Percentiles rank a stretch among this genome's conserved stretches.
phyloP scores from a whole-genome alignment of 768 basidiomycete species.

The Pleurotus djamor region DNA sequence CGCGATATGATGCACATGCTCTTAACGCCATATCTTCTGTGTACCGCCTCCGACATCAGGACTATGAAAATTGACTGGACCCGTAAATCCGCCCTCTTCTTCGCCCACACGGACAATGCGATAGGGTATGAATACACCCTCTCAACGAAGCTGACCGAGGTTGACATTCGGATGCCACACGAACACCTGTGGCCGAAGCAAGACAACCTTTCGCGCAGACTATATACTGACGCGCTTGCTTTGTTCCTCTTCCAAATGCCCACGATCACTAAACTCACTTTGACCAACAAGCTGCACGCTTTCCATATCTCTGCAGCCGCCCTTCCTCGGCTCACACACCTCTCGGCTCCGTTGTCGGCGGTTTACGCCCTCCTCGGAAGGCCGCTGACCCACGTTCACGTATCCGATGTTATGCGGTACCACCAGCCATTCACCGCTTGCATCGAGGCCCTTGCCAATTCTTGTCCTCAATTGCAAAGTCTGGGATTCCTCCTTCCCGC shows the following conservation, averaged over 20 bases:
- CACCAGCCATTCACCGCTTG: conserved; percentile 11
- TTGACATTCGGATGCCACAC: conserved; percentile 18
- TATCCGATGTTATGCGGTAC: conserved; percentile 17
- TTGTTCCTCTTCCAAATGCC: conserved; percentile 14
- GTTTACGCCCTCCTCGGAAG: conserved; percentile 11
- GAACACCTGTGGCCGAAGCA: conserved; percentile 16
- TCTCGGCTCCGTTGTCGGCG: conserved; percentile 14
- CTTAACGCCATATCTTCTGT: conserved; percentile 25
- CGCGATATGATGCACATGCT: conserved; percentile 7
- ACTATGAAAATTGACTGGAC: conserved; percentile 43
- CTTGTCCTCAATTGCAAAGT: conserved; percentile 14
- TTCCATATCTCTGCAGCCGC: conserved; percentile 11
- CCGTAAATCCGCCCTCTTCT: conserved; percentile 26
- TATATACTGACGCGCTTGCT: conserved; percentile 13
- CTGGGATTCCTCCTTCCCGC: conserved; percentile 31
- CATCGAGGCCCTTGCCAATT: conserved; percentile 20
- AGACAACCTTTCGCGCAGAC: conserved; percentile 4
- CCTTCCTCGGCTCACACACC: conserved; percentile 13
- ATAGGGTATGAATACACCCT: conserved; percentile 13
- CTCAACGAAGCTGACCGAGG: conserved; percentile 13
- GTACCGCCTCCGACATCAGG: conserved; percentile 30
- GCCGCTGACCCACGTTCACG: conserved; percentile 14
- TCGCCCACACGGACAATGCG: conserved; percentile 20
- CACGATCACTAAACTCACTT: conserved; percentile 11
- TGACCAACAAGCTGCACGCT: conserved; percentile 13